Conservation (phyloP, 352 stramenopile species). For the Phytophthora pseudosyringae region DNA sequence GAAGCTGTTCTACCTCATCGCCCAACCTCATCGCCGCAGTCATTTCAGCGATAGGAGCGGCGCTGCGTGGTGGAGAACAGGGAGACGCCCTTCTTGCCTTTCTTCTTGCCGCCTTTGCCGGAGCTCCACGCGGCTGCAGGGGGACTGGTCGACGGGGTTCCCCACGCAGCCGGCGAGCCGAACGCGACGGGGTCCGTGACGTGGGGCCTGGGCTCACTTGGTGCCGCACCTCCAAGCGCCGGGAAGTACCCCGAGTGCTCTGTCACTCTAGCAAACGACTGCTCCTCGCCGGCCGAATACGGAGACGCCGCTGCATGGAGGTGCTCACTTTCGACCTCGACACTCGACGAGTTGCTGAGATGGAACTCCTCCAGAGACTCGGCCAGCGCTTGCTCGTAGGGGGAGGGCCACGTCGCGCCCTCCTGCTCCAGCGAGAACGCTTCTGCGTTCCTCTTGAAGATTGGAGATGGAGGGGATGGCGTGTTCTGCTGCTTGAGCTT, state of each 20-base stretch:
- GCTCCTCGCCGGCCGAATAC: constrained; percentile 40
- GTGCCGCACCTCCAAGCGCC: constrained; percentile 36
- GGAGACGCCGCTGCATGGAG: constrained; percentile 4
- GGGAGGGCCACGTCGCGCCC: constrained; percentile 60
- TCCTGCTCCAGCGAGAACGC: constrained; percentile 68
- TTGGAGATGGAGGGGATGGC: constrained; percentile 36
- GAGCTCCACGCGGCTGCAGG: constrained; percentile 40
- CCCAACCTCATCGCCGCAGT: too few species aligned
- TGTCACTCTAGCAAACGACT: constrained; percentile 76
- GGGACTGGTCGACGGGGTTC: constrained; percentile 39
- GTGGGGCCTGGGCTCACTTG: constrained; percentile 11
- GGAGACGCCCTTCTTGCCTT: constrained; percentile 76
- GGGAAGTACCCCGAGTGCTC: constrained; percentile 81
- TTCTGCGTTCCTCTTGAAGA: constrained; percentile 36
- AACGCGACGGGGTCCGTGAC: constrained; percentile 21
- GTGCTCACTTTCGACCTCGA: constrained; percentile 27
- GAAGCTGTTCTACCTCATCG: not conserved
- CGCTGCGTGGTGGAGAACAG: constrained; percentile 79
- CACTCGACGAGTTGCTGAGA: constrained; percentile 23
- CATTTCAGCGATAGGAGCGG: constrained; percentile 69
- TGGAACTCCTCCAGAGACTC: constrained; percentile 54
- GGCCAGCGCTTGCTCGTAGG: constrained; percentile 52
- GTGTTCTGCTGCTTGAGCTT: constrained; percentile 48
- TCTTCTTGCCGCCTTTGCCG: constrained; percentile 60
- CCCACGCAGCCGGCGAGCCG: constrained; percentile 53